Base-by-base conservation (phyloP, 495 filamentous ascomycete genomes). In the Talaromyces ruber region DNA sequence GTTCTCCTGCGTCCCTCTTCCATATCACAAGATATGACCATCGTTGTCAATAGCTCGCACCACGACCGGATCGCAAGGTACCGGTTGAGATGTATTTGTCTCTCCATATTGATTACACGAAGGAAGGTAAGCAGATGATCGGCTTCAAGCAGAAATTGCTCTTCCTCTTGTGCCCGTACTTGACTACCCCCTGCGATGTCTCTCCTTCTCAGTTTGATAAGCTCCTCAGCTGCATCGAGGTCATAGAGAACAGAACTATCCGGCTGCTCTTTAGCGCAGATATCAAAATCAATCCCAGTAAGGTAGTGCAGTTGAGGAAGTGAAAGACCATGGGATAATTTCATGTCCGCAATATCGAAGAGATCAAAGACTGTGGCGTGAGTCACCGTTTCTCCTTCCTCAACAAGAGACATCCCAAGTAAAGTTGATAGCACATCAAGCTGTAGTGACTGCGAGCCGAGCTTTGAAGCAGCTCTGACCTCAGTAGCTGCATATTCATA, bases 291-390 rank as follows among this genome's bases (percentile, higher is more conserved):
- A 37, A 93, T 66, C 45, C 84, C 82, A 16, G 76, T 69, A 59
- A 92, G 86, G 39, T 82, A 76, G 9, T 70, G 70, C 21, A 85
- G 72, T 12, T 76, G 61, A 7, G 89, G 86, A 2, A 67, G 59
- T 9, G 72, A 60, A 34, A 81, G 68, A 39, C 77, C 64, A 63
- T 79, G 80, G 2, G 76, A 66, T 47, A 86, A 78, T 47, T 92
- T 86, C 7, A 90, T 71, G 60, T 92, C 87, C 30, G 92, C 79
- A 61, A 98, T 97, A 73, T 98, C 95, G 61, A 96, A 92, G 22
- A 97, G 82, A 64, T 97, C 95, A 71, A 97, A 95, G 14, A 98
- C 81, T 6, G 87, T 89, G 4, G 86, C 81, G 60, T 89, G 88
- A 14, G 73, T 68, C 28, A 86, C 66, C n/a, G 82, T 76, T 45